Conservation (phyloP, 2,329 filamentous ascomycete genomes). For the Venturia oleaginea region DNA sequence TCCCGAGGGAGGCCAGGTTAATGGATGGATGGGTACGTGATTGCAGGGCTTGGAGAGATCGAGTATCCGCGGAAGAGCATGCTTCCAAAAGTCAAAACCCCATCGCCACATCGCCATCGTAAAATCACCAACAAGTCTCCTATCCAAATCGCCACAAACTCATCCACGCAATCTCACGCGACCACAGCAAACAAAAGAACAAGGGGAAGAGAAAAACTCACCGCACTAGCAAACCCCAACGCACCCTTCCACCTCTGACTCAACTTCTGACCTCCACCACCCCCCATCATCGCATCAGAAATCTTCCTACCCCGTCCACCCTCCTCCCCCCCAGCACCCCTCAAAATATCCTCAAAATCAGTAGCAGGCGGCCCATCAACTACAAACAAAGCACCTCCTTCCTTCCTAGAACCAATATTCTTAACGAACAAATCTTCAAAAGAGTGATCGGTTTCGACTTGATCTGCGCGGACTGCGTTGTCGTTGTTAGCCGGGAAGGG, state of each 20-base stretch:
- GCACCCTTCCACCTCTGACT: not conserved
- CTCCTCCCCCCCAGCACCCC: not conserved
- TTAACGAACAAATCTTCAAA: not conserved
- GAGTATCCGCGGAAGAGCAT: too few relatives aligned
- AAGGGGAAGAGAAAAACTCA: not conserved
- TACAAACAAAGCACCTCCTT: too few relatives aligned
- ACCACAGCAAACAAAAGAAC: not conserved
- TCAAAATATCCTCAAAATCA: not conserved
- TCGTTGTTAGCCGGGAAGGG: not conserved
- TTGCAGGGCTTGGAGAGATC: too few relatives aligned
- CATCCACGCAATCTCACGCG: too few relatives aligned
- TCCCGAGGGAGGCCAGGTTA: too few relatives aligned
- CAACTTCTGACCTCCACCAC: not conserved
- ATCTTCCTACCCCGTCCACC: not conserved
- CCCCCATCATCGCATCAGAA: not conserved
- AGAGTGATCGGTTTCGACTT: not conserved
- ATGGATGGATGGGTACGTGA: too few relatives aligned
- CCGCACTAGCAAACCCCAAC: not conserved
- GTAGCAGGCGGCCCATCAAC: not conserved
- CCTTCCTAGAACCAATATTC: not conserved
- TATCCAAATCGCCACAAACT: not conserved
- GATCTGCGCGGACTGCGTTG: not conserved
- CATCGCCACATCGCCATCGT: too few relatives aligned
- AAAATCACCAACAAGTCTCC: too few relatives aligned
- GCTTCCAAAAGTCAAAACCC: too few relatives aligned